These are phyloP conservation scores for Hemerocallis citrina DNA, from an alignment of 106 monocot genomes.

Conservation along the genomic window DNA sequence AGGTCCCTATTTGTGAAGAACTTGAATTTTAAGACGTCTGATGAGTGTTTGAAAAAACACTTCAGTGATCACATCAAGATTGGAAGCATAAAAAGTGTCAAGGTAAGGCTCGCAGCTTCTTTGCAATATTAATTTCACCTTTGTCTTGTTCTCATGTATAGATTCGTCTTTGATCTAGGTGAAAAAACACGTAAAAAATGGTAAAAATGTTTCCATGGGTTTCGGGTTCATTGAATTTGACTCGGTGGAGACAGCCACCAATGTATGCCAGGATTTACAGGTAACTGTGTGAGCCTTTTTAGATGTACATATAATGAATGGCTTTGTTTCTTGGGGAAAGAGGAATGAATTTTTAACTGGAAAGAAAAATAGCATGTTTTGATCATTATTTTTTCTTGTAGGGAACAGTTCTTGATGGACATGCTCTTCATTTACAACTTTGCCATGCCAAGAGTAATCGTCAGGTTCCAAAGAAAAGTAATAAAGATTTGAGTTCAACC, in stretches of 20 bases:
- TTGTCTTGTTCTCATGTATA: neutral
- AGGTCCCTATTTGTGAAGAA: conserved; percentile 89
- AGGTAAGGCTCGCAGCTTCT: conserved; percentile 31
- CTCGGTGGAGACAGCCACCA: conserved; percentile 74
- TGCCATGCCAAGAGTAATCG: conserved; percentile 59
- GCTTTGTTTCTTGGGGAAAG: too few relatives aligned
- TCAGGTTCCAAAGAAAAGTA: conserved; percentile 39
- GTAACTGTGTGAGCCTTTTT: conserved; percentile 16
- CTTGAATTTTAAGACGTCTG: conserved; percentile 86
- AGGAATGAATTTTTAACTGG: neutral
- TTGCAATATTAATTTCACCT: too few relatives aligned
- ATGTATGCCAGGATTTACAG: conserved; percentile 66
- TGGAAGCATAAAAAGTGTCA: conserved; percentile 66
- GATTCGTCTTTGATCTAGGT: conserved; percentile 31
- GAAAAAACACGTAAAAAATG: conserved; percentile 87
- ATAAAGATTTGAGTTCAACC: conserved; percentile 73
- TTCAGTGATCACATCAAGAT: conserved; percentile 54
- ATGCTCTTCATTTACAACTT: conserved; percentile 94
- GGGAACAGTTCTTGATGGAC: conserved; percentile 94
- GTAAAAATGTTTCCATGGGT: conserved; percentile 90
- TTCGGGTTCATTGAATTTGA: conserved; percentile 97
- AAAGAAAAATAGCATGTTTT: neutral
- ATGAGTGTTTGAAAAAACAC: conserved; percentile 67
- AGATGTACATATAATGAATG: too few relatives aligned
- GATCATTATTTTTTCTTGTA: conserved; percentile 17